Percentiles rank a stretch among this genome's conserved stretches.
phyloP scores from a whole-genome alignment of 345 rosid genomes.

The Rhizophora apiculata region DNA sequence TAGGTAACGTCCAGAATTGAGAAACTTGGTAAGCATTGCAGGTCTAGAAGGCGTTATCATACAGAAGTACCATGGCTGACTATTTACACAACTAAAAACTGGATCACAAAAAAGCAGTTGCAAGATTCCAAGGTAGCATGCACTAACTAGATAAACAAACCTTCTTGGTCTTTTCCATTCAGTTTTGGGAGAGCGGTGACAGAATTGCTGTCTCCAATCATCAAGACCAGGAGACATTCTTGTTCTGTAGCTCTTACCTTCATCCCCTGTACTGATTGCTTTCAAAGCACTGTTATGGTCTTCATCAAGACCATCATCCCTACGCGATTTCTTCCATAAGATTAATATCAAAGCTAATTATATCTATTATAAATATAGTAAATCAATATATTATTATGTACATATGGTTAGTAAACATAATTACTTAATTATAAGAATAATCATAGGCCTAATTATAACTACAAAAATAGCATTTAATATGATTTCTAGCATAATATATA shows the following conservation, averaged over 20 bases:
- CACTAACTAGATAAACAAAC: constrained; percentile 28
- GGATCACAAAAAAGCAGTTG: background rate
- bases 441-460: no score
- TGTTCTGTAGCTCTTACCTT: constrained; percentile 47
- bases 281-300: constrained; percentile 32
- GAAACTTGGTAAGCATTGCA: background rate
- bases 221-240: constrained; percentile 79
- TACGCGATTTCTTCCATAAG: constrained; percentile 44
- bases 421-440: no score
- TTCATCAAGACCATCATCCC: constrained; percentile 36
- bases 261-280: constrained; percentile 31
- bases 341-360: no score
- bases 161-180: constrained; percentile 55
- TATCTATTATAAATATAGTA: no score
- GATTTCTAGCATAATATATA: no score
- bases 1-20: background rate
- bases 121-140: background rate
- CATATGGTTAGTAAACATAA: no score
- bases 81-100: background rate
- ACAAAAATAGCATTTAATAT: no score
- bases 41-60: background rate
- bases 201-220: constrained; percentile 60
- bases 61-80: background rate
- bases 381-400: no score
- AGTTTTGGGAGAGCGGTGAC: constrained; percentile 51